Evolutionary conservation across 345 rosid genomes (phyloP), one percentile per base, ranked within the genome.

Genomic region (Cardiospermum halicacabum): DNA sequence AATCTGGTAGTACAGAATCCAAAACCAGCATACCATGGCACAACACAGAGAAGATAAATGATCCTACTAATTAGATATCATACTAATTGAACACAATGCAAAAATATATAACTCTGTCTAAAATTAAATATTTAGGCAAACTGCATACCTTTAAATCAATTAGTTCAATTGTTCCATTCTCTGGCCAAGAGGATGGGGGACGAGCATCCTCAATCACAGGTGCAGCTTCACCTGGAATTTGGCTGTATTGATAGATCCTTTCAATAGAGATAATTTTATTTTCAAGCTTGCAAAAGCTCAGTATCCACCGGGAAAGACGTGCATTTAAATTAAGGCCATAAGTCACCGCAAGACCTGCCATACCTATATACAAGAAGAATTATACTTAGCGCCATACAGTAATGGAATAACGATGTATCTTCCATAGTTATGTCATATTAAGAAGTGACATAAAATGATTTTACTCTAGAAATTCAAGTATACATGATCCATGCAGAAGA

Each of bases 331-430:
- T 95, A 64, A 95, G 97, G 57, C 99, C 99, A 62, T 95, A 95
- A 16, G 99, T 95, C 66, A 95, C 97, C 48, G 99, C 99, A 65
- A 95, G 97, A 70, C 99, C 99, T 16, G 99, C 99, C 99, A 95
- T 95, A 74, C 97, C 99, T 94, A 72, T 66, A 71, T 62, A 70
- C 37, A 71, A 69, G 47, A 71, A 64, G 57, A 74, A 40, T 25
- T 27, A 51, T 21, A 54, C 56, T 78, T 34, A 69, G 68, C 39
- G 62, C 53, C 58, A 58, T 42, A 50, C n/a, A 3, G 51, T 34
- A 28, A 6, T 11, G 27, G n/a, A 40, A 31, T 31, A 36, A 69
- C 58, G 55, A 36, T 15, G 54, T 0, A 57, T 42, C 30, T 27
- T 54, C 39, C 10, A 28, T 3, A 10, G 42, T 63, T 11, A 5